Evolutionary conservation across 352 stramenopile species (phyloP), one percentile per base, ranked within the genome.

Genomic region (Globisporangium viniferum): DNA sequence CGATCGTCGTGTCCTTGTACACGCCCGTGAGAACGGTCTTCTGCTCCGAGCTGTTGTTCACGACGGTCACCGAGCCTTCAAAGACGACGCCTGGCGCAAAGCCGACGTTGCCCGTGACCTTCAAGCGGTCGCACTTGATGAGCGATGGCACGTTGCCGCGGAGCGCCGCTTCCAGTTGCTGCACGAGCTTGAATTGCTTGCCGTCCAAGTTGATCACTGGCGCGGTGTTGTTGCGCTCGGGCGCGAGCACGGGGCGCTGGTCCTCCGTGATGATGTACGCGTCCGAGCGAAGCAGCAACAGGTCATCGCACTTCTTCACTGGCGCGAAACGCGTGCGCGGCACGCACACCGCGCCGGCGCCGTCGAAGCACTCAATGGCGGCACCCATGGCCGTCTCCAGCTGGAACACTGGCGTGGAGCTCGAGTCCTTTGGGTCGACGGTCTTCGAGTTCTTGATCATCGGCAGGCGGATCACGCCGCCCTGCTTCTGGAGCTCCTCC

Each of bases 101-200:
- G 33, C 92, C 90, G 55, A 99, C 95, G 59, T 96, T 82, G 67
- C 97, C 97, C 56, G 93, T 97, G 69, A 99, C 88, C 62, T 96
- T 99, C n/a, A 99, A 78, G 62, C 94, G 90, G 60, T 97, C 89
- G 71, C 96, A 99, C 54, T 93, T 91, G 69, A 99, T 90, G 27
- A 99, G 87, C 67, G 96, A 99, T 44, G 97, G 97, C 68, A 98
- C 91, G 62, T 98, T 98, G 61, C 89, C 85, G 54, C 80, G 78
- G 35, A 98, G 96, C 22, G 96, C 87, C 31, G 92, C 95, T 77
- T 99, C 97, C 2, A 99, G 86, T 67, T 98, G 90, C 77, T 98
- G 94, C 67, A 99, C 97, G 31, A 99, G 78, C 83, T 99, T 99
- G 86, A 98, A 99, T 64, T 98, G 97, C 82, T 99, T 99, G 59